Conservation (phyloP, 2,329 filamentous ascomycete species). For the Ophiostoma tasmaniense region DNA sequence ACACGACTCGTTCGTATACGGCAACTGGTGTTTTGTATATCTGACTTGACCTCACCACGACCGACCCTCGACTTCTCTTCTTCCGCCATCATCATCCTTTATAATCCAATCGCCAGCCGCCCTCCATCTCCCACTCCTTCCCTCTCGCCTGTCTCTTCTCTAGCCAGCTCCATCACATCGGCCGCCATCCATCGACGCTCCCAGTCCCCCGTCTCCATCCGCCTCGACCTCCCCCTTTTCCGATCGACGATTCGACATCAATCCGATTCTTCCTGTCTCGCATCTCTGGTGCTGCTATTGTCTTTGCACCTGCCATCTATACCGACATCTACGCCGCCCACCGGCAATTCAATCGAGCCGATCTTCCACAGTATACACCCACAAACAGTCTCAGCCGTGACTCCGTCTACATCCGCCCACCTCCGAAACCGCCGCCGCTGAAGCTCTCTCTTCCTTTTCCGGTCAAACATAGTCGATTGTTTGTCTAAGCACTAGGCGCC, state of each 20-base stretch:
- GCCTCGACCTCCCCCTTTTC: conserved; percentile 3
- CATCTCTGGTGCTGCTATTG: background rate
- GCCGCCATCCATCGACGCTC: background rate
- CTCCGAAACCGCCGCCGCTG: background rate
- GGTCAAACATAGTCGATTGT: background rate
- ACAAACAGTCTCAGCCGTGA: background rate
- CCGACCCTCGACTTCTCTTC: background rate
- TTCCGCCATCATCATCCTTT: background rate
- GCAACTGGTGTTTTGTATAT: background rate
- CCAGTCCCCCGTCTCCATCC: conserved; percentile 6
- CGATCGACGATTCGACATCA: background rate
- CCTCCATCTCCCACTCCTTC: background rate
- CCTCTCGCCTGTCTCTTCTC: background rate
- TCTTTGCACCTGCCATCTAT: background rate
- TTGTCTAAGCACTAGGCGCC: background rate
- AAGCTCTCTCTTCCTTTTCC: background rate
- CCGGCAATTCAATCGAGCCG: background rate
- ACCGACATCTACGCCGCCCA: background rate
- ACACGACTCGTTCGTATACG: conserved; percentile 1
- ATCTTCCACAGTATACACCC: background rate
- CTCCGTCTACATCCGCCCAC: background rate
- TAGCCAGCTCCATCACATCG: background rate
- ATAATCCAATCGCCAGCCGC: background rate
- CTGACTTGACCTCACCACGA: conserved; percentile 2
- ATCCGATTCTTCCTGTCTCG: background rate